A percentile compares a stretch with the other conserved stretches of the same genome.
These are phyloP conservation scores for Medicago truncatula DNA, from an alignment of 306 rosid genomes.

Conservation along the genomic window MtrunA17r5.0-ANR NC_053043.1:21995001-21995500, in stretches of 20 bases:
- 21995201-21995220: conserved; percentile 58
- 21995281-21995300: conserved; percentile 63
- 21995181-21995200: conserved; percentile 43
- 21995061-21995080: conserved; percentile 94
- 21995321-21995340: conserved; percentile 25
- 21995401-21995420: conserved; percentile 25
- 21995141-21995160: conserved; percentile 32
- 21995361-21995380: too few species aligned
- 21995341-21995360: conserved; percentile 27
- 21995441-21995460: conserved; percentile 13
- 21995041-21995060: conserved; percentile 50
- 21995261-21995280: conserved; percentile 92
- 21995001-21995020: conserved; percentile 72
- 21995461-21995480: conserved; percentile 6
- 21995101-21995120: conserved; percentile 41
- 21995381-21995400: conserved; percentile 4
- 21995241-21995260: conserved; percentile 76
- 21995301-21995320: conserved; percentile 24
- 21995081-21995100: conserved; percentile 52
- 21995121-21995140: conserved; percentile 34
- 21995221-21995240: conserved; percentile 77
- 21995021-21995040: conserved; percentile 34
- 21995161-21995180: conserved; percentile 35
- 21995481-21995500: conserved; percentile 19
- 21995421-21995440: conserved; percentile 27